Evolutionary conservation across 2,329 filamentous ascomycete species (phyloP).

Genomic region (Fusarium metavorans): DNA sequence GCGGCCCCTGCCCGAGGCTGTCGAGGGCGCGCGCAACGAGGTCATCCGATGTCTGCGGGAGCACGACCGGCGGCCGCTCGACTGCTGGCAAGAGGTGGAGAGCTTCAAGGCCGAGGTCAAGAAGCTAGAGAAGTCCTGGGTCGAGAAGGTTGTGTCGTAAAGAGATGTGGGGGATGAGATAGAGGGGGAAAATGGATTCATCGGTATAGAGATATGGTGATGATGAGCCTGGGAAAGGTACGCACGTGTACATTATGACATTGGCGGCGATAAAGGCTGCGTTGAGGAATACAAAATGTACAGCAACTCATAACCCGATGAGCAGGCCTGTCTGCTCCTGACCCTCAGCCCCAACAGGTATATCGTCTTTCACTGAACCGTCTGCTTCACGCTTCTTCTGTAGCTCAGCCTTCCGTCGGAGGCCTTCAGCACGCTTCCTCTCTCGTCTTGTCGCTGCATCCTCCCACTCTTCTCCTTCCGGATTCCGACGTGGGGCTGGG

Average conservation of each 20-base stretch:
- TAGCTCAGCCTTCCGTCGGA: conserved; percentile 63
- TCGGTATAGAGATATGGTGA: conserved; percentile 33
- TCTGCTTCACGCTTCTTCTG: conserved; percentile 37
- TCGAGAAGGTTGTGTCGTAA: conserved; percentile 79
- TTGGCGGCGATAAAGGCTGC: conserved; percentile 47
- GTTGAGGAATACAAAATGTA: conserved; percentile 45
- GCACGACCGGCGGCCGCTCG: conserved; percentile 87
- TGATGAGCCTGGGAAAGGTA: conserved; percentile 20
- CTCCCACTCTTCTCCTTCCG: conserved; percentile 65
- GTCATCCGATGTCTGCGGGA: conserved; percentile 84
- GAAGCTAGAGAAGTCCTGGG: conserved; percentile 86
- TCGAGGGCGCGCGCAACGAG: conserved; percentile 80
- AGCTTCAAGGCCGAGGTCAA: conserved; percentile 90
- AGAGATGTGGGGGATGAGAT: conserved; percentile 1
- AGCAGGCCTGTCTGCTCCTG: conserved; percentile 36
- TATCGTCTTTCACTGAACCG: conserved; percentile 12
- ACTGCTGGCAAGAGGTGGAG: conserved; percentile 96
- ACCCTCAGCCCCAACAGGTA: conserved; percentile 24
- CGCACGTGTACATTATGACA: conserved; percentile 50
- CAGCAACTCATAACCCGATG: conserved; percentile 40
- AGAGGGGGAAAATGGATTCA: conserved; percentile 17
- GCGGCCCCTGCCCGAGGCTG: conserved; percentile 75
- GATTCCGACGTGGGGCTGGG: conserved; percentile 41
- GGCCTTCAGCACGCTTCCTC: conserved; percentile 69
- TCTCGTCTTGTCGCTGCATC: conserved; percentile 63